phyloP scores from a whole-genome alignment of 2,329 filamentous ascomycete genomes.

The Seiridium unicorne region DNA sequence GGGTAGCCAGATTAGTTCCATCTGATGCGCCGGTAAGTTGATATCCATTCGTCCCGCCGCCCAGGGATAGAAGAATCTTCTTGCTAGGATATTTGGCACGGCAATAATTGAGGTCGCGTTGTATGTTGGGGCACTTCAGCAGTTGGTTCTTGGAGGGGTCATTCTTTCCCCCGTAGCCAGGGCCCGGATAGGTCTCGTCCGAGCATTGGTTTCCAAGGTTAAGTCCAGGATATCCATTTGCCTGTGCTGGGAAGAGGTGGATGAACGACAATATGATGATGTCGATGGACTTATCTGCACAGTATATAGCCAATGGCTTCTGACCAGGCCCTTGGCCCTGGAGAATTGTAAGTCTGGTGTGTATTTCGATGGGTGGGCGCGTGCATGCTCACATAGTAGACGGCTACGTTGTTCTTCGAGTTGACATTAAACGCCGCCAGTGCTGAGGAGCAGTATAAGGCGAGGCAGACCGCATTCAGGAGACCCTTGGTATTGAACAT shows the following conservation, averaged over 20 bases:
- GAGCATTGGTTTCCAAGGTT: constrained; percentile 42
- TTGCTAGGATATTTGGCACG: constrained; percentile 43
- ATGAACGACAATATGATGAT: constrained; percentile 43
- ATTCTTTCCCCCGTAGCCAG: constrained; percentile 30
- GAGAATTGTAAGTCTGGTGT: not conserved
- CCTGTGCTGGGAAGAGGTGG: constrained; percentile 37
- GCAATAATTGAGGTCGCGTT: constrained; percentile 42
- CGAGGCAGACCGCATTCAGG: not conserved
- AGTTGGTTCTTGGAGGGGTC: constrained; percentile 29
- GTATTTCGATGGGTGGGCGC: not conserved
- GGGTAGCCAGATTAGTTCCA: constrained; percentile 32
- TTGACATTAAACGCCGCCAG: constrained; percentile 25
- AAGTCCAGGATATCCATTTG: constrained; percentile 37
- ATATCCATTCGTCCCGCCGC: constrained; percentile 42
- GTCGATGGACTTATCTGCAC: constrained; percentile 36
- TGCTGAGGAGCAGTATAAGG: not conserved
- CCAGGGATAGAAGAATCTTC: constrained; percentile 64
- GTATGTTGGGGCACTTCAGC: constrained; percentile 32
- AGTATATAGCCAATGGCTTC: constrained; percentile 33
- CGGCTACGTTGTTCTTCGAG: constrained; percentile 36
- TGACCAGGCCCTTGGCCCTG: constrained; percentile 40
- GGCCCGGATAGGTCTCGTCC: constrained; percentile 25
- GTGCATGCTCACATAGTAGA: constrained; percentile 37
- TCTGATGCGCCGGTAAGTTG: constrained; percentile 33
- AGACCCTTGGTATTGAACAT: not conserved